These are phyloP conservation scores for Yueomyces sinensis DNA, from an alignment of 805 yeast genomes.

Conservation along the genomic window DNA sequence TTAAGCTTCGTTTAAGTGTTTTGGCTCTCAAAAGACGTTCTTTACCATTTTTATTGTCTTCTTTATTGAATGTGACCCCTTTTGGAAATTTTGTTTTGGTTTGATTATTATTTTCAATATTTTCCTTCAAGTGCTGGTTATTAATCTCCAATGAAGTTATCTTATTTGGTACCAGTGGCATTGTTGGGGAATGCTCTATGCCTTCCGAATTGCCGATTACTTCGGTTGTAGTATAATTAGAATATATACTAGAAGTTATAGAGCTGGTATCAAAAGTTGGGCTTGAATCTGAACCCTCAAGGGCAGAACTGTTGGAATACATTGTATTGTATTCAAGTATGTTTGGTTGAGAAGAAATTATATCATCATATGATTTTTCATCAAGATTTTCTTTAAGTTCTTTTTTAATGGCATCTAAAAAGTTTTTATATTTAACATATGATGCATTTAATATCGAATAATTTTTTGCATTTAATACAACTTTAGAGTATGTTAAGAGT, in stretches of 20 bases:
- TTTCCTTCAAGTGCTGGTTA: no score
- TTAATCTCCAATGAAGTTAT: slow-evolving; percentile 5
- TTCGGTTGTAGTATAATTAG: neutral
- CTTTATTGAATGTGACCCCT: no score
- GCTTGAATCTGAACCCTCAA: neutral
- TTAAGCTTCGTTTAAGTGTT: no score
- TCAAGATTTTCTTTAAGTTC: slow-evolving; percentile 11
- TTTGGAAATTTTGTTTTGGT: no score
- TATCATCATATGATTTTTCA: slow-evolving; percentile 1
- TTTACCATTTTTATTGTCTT: no score
- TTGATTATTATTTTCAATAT: no score
- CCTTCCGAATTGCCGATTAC: neutral
- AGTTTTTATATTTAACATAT: slow-evolving; percentile 5
- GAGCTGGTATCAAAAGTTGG: neutral
- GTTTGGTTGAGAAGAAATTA: no score
- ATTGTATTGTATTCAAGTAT: no score
- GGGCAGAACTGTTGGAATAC: neutral
- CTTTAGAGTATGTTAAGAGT: neutral
- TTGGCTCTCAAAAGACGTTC: no score
- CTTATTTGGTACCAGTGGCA: neutral
- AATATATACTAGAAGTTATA: slow-evolving; percentile 1
- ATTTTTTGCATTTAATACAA: neutral
- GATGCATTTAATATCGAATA: slow-evolving; percentile 1
- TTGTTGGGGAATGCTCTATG: slow-evolving; percentile 1
- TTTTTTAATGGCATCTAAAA: slow-evolving; percentile 6